Percentiles rank a stretch among this genome's conserved stretches.
These are phyloP conservation scores for Trebouxia sp. DNA, from an alignment of 139 green algal genomes.

Conservation along the genomic window DNA sequence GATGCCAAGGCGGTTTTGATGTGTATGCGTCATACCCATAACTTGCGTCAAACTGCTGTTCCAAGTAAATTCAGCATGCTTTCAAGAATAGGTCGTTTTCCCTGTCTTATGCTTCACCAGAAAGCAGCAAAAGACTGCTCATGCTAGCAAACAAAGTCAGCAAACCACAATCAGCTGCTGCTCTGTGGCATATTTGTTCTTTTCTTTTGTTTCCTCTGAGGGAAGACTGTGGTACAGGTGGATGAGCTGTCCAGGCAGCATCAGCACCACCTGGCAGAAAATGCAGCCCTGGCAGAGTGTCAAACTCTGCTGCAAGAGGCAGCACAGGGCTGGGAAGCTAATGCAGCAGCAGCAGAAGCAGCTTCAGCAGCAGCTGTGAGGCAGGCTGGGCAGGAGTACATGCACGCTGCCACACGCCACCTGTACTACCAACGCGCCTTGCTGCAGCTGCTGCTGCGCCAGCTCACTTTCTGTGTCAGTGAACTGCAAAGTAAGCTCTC, in stretches of 20 bases:
- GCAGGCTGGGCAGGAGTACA: slow-evolving; percentile 30
- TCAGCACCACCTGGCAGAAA: slow-evolving; percentile 26
- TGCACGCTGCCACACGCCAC: slow-evolving; percentile 37
- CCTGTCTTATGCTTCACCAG: too few species aligned
- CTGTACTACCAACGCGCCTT: slow-evolving; percentile 38
- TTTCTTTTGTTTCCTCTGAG: too few species aligned
- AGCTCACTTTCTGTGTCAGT: slow-evolving; percentile 36
- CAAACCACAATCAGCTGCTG: neutral
- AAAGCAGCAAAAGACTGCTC: neutral
- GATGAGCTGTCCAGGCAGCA: slow-evolving; percentile 30
- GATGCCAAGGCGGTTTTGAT: too few species aligned
- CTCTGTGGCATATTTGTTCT: too few species aligned
- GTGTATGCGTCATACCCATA: too few species aligned
- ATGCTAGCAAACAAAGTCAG: neutral
- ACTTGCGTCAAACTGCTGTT: too few species aligned
- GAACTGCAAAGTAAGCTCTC: slow-evolving; percentile 32
- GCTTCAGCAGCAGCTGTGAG: neutral
- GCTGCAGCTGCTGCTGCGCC: slow-evolving; percentile 42
- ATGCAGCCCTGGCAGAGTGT: slow-evolving; percentile 23
- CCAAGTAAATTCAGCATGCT: too few species aligned
- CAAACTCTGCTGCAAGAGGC: slow-evolving; percentile 10
- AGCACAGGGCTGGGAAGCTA: neutral
- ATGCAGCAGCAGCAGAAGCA: neutral
- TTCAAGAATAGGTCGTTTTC: too few species aligned
- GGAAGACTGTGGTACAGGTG: slow-evolving; percentile 29